A percentile compares a stretch with the other conserved stretches of the same genome.
phyloP scores from a whole-genome alignment of 495 filamentous ascomycete genomes.

The Lichenothelia convexa region DNA sequence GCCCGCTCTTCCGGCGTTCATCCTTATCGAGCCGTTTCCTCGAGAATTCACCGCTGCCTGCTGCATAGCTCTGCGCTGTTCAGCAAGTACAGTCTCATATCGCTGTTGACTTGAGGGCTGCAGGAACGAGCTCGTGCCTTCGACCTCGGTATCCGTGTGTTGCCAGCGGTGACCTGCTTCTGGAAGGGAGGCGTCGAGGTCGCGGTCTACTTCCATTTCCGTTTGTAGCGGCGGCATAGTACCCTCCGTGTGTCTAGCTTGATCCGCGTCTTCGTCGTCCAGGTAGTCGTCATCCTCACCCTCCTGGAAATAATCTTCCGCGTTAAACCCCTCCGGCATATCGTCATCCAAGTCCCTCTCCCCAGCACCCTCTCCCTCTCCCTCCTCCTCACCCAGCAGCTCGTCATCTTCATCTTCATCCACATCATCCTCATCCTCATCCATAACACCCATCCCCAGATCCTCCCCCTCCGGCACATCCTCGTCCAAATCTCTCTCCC shows the following conservation, averaged over 20 bases:
- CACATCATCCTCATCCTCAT: constrained; percentile 11
- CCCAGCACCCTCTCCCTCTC: constrained; percentile 1
- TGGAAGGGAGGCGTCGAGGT: constrained; percentile 24
- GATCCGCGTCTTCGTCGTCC: constrained; percentile 21
- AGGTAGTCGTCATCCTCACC: constrained; percentile 37
- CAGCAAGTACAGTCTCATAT: neutral
- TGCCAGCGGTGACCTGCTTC: constrained; percentile 52
- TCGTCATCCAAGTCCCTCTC: constrained; percentile 45
- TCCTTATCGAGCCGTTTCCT: neutral
- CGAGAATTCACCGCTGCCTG: neutral
- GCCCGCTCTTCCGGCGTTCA: too few relatives aligned
- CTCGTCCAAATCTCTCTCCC: too few relatives aligned
- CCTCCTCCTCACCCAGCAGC: neutral
- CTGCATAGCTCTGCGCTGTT: neutral
- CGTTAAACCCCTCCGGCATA: too few relatives aligned
- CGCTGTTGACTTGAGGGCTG: constrained; percentile 23
- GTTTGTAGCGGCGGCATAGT: constrained; percentile 1
- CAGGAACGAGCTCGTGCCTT: constrained; percentile 25
- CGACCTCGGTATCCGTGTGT: constrained; percentile 74
- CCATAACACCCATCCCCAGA: constrained; percentile 16
- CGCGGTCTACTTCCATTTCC: too few relatives aligned
- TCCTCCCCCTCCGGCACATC: constrained; percentile 19
- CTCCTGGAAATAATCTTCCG: too few relatives aligned
- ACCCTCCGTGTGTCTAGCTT: constrained; percentile 26
- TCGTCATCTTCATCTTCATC: constrained; percentile 7